Percentiles rank a stretch among this genome's conserved stretches.
phyloP scores from a whole-genome alignment of 2,329 filamentous ascomycete genomes.

The Aspergillus calidoustus region DNA sequence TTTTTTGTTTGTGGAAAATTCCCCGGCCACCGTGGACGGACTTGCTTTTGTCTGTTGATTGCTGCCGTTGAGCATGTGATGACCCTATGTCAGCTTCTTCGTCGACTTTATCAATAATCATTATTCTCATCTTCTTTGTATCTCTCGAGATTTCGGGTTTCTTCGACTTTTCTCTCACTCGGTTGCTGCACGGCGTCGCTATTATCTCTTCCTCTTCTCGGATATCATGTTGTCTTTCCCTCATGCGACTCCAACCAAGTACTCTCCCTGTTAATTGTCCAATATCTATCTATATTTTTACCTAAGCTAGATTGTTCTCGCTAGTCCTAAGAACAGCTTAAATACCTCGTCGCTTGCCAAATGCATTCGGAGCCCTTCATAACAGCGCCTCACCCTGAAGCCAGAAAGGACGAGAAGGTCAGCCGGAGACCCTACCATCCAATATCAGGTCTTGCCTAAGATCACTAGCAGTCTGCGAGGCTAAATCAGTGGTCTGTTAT shows the following conservation, averaged over 20 bases:
- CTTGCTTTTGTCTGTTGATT: not conserved
- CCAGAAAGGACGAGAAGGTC: constrained; percentile 12
- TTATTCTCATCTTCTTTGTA: not conserved
- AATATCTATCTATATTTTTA: not conserved
- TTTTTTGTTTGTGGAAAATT: not conserved
- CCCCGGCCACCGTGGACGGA: not conserved
- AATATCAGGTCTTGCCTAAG: not conserved
- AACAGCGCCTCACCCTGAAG: not conserved
- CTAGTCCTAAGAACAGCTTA: not conserved
- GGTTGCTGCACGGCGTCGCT: not conserved
- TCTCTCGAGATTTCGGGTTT: not conserved
- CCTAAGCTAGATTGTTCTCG: not conserved
- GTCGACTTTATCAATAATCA: not conserved
- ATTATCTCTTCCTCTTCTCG: not conserved
- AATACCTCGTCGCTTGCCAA: constrained; percentile 4
- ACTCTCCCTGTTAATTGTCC: not conserved
- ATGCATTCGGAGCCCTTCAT: constrained; percentile 10
- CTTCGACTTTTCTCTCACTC: not conserved
- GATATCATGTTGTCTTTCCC: not conserved
- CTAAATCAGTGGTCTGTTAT: not conserved
- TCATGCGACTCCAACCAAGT: not conserved
- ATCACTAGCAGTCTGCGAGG: not conserved
- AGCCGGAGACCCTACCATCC: not conserved
- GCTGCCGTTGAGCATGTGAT: not conserved
- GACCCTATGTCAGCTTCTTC: not conserved